These are phyloP conservation scores for Trichoderma hamatum DNA, from an alignment of 2,329 filamentous ascomycete species.

Conservation along the genomic window DNA sequence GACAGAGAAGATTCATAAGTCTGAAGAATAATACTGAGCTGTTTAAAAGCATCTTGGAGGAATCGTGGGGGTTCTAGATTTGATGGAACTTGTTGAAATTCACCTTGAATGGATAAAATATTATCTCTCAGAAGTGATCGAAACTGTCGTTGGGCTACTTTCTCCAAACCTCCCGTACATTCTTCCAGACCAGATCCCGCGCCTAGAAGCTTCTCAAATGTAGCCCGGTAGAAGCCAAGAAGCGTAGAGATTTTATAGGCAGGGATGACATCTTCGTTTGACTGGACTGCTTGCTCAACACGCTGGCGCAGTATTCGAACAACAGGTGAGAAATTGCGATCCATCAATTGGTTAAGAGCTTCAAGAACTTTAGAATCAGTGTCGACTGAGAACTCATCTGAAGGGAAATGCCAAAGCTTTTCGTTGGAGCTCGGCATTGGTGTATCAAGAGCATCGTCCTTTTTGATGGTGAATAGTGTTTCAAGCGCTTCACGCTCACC, in stretches of 20 bases:
- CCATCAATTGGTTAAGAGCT: constrained; percentile 83
- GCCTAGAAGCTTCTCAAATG: constrained; percentile 79
- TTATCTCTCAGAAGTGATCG: constrained; percentile 79
- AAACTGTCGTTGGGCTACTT: constrained; percentile 81
- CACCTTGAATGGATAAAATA: constrained; percentile 71
- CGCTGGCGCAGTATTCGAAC: constrained; percentile 84
- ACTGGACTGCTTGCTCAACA: constrained; percentile 88
- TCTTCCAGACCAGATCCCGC: constrained; percentile 69
- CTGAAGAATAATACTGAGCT: constrained; percentile 76
- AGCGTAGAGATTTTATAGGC: constrained; percentile 91
- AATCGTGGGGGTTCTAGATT: constrained; percentile 81
- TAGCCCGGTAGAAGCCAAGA: constrained; percentile 83
- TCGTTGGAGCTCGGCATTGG: constrained; percentile 79
- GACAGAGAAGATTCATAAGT: constrained; percentile 83
- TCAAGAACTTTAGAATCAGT: constrained; percentile 76
- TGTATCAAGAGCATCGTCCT: constrained; percentile 77
- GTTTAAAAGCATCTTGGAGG: constrained; percentile 76
- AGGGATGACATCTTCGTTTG: constrained; percentile 85
- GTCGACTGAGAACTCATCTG: constrained; percentile 58
- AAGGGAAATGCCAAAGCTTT: constrained; percentile 76
- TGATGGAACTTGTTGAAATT: constrained; percentile 69
- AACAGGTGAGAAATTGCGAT: constrained; percentile 80
- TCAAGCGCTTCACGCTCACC: constrained; percentile 93
- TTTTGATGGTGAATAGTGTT: constrained; percentile 86
- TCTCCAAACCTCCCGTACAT: constrained; percentile 68